These are phyloP conservation scores for Magnolia sinica DNA, from an alignment of 164 flowering plant species.

Conservation along the genomic window DNA sequence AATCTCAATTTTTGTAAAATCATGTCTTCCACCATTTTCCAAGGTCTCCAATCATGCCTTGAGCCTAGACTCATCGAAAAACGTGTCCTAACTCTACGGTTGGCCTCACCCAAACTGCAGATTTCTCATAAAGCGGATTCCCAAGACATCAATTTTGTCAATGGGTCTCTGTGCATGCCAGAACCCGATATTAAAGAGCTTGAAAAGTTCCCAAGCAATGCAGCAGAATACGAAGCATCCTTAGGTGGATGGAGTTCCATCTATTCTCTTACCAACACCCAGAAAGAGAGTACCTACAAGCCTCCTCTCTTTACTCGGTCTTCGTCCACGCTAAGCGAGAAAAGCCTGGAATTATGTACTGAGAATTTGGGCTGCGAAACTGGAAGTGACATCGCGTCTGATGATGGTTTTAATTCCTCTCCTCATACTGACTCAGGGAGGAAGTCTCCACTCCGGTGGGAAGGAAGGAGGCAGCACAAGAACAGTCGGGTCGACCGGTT, in stretches of 20 bases:
- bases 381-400: slow-evolving; percentile 44
- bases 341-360: slow-evolving; percentile 80
- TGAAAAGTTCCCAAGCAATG: not conserved
- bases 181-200: not conserved
- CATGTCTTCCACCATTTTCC: slow-evolving; percentile 57
- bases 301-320: slow-evolving; percentile 40
- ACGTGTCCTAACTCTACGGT: slow-evolving; percentile 36
- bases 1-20: too few relatives aligned
- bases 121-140: not conserved
- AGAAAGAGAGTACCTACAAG: slow-evolving; percentile 21
- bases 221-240: not conserved
- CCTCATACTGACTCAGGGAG: not conserved
- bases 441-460: not conserved
- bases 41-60: slow-evolving; percentile 42
- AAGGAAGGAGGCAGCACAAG: slow-evolving; percentile 2
- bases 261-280: not conserved
- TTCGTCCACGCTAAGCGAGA: slow-evolving; percentile 42
- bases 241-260: not conserved
- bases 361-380: slow-evolving; percentile 91
- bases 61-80: slow-evolving; percentile 44
- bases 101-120: slow-evolving; percentile 27
- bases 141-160: not conserved
- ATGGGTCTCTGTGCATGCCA: not conserved
- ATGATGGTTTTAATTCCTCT: not conserved
- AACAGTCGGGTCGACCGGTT: slow-evolving; percentile 22